phyloP scores from a whole-genome alignment of 495 filamentous ascomycete species.

The Daldinia decipiens region DNA sequence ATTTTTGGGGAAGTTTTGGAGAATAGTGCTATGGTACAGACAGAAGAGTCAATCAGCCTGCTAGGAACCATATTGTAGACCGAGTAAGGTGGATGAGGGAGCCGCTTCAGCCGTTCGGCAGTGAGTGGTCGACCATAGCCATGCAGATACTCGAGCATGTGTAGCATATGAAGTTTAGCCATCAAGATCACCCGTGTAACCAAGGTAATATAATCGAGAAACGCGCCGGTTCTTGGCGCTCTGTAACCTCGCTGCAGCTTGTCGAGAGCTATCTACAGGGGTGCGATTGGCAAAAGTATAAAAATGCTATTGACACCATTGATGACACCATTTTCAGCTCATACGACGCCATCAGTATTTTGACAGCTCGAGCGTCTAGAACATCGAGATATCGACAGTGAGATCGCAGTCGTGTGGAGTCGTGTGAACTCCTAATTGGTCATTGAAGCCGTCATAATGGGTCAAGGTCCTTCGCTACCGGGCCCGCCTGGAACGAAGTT shows the following conservation, averaged over 20 bases:
- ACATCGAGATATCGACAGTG: constrained; percentile 7
- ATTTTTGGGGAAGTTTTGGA: background rate
- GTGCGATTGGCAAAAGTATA: constrained; percentile 28
- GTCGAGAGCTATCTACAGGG: constrained; percentile 7
- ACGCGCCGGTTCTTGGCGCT: constrained; percentile 28
- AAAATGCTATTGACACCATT: constrained; percentile 24
- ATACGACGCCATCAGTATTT: constrained; percentile 37
- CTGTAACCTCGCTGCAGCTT: constrained; percentile 24
- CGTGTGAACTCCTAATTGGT: constrained; percentile 29
- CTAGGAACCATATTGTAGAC: background rate
- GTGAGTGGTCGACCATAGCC: constrained; percentile 8
- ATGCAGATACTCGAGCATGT: constrained; percentile 6
- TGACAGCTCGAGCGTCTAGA: constrained; percentile 27
- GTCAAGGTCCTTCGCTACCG: constrained; percentile 47
- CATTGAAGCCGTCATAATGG: constrained; percentile 40
- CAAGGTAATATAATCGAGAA: constrained; percentile 29
- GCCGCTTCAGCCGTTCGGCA: constrained; percentile 36
- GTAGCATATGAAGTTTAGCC: constrained; percentile 36
- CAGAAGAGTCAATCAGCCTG: constrained; percentile 5
- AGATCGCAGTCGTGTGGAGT: constrained; percentile 24
- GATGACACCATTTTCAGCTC: constrained; percentile 37
- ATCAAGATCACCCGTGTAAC: constrained; percentile 24
- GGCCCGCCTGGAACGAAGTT: constrained; percentile 47
- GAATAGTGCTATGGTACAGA: background rate
- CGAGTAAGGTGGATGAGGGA: constrained; percentile 12